Evolutionary conservation across 1,139 yeast genomes (phyloP).

Genomic region (Pichia sp.): DNA sequence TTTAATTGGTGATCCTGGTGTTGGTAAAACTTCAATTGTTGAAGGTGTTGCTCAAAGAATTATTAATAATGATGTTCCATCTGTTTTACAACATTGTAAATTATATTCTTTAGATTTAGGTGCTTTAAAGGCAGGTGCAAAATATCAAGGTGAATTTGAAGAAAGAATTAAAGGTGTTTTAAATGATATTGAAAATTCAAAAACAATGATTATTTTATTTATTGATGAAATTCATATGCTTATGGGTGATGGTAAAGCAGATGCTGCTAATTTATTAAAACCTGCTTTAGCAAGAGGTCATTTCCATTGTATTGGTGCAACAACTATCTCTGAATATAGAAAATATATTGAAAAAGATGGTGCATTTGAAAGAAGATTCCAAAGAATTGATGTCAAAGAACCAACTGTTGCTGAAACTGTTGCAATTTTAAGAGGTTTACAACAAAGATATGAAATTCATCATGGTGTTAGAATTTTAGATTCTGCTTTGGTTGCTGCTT

Average conservation of each 20-base stretch:
- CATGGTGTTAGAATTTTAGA: conserved; percentile 97
- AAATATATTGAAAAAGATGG: conserved; percentile 93
- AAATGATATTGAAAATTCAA: conserved; percentile 85
- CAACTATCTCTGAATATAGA: conserved; percentile 91
- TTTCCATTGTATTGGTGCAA: conserved; percentile 97
- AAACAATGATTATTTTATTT: conserved; percentile 78
- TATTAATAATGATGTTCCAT: conserved; percentile 91
- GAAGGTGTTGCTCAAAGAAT: conserved; percentile 99
- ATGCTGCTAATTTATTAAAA: conserved; percentile 93
- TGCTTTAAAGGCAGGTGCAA: conserved; percentile 96
- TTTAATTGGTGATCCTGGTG: conserved; percentile 98
- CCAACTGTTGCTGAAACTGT: conserved; percentile 90
- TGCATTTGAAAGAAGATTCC: conserved; percentile 98
- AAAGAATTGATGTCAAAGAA: conserved; percentile 91
- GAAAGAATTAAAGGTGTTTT: conserved; percentile 95
- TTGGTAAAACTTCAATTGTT: conserved; percentile 95
- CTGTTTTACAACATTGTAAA: conserved; percentile 70
- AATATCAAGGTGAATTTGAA: conserved; percentile 97
- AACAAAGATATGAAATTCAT: conserved; percentile 92
- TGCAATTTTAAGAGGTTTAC: conserved; percentile 93
- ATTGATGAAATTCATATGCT: conserved; percentile 93
- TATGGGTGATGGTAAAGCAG: conserved; percentile 94
- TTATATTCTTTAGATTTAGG: conserved; percentile 88
- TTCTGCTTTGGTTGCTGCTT: conserved; percentile 90
- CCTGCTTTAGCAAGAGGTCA: conserved; percentile 97